Evolutionary conservation across 2,329 filamentous ascomycete genomes (phyloP).

Genomic region (Alternaria ethzedia): DNA sequence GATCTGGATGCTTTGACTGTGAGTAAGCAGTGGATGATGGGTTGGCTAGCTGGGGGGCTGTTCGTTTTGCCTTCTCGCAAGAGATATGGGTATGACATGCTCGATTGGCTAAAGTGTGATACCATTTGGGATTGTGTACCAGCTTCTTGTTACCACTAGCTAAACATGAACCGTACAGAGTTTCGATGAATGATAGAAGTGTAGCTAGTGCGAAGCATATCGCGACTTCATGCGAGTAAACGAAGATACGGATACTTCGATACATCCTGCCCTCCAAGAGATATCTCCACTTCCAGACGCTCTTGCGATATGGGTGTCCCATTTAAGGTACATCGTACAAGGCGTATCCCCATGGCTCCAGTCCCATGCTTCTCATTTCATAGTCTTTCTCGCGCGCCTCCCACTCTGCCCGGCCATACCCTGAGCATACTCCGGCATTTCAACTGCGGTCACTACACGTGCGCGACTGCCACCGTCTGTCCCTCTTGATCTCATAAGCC

Average conservation of each 20-base stretch:
- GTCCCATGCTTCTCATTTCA: background rate
- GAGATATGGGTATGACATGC: background rate
- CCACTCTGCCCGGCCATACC: background rate
- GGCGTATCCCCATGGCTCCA: background rate
- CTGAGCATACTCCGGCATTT: background rate
- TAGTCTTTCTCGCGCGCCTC: background rate
- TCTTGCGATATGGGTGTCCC: background rate
- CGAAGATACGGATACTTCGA: background rate
- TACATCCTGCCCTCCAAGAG: background rate
- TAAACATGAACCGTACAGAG: background rate
- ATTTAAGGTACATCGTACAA: background rate
- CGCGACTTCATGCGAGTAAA: background rate
- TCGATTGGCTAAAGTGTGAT: background rate
- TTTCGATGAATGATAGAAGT: background rate
- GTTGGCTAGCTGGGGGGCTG: background rate
- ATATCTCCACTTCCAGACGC: background rate
- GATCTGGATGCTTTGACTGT: background rate
- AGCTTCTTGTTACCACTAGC: background rate
- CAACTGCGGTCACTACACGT: background rate
- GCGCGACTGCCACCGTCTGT: slow-evolving; percentile 2
- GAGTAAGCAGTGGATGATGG: background rate
- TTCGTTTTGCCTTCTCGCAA: background rate
- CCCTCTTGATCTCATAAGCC: slow-evolving; percentile 2
- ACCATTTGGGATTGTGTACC: background rate
- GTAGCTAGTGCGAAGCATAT: background rate